A percentile compares a stretch with the other conserved stretches of the same genome.
Evolutionary conservation across 2,329 filamentous ascomycete genomes (phyloP).

Genomic region (Sarocladium kiliense): DNA sequence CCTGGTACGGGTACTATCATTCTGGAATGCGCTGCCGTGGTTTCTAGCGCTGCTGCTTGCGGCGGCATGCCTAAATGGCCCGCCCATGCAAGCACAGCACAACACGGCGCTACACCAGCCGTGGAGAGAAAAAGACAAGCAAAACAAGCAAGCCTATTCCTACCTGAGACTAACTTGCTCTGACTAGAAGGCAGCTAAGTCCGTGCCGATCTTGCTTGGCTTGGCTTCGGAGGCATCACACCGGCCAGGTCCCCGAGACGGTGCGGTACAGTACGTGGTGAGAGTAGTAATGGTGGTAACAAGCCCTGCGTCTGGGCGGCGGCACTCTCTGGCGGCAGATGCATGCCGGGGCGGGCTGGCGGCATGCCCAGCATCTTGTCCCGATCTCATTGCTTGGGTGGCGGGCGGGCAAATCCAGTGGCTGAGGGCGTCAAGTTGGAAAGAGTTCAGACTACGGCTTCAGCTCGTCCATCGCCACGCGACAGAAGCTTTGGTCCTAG

Average conservation of each 20-base stretch:
- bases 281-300: too few relatives aligned
- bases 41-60: not conserved
- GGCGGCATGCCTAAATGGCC: not conserved
- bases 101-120: not conserved
- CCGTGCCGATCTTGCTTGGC: not conserved
- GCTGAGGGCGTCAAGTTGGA: too few relatives aligned
- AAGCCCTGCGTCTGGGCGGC: not conserved
- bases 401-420: not conserved
- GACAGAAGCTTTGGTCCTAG: too few relatives aligned
- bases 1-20: too few relatives aligned
- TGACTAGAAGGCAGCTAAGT: not conserved
- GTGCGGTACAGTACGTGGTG: too few relatives aligned
- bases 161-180: not conserved
- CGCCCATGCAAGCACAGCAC: not conserved
- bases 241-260: too few relatives aligned
- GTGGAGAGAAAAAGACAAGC: not conserved
- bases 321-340: not conserved
- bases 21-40: not conserved
- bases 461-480: too few relatives aligned
- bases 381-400: not conserved
- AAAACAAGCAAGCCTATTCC: not conserved
- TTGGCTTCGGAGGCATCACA: not conserved
- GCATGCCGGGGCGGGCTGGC: not conserved
- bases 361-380: not conserved
- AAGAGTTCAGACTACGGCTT: too few relatives aligned